phyloP scores from a whole-genome alignment of 345 rosid species.

The Brassica cretica region DNA sequence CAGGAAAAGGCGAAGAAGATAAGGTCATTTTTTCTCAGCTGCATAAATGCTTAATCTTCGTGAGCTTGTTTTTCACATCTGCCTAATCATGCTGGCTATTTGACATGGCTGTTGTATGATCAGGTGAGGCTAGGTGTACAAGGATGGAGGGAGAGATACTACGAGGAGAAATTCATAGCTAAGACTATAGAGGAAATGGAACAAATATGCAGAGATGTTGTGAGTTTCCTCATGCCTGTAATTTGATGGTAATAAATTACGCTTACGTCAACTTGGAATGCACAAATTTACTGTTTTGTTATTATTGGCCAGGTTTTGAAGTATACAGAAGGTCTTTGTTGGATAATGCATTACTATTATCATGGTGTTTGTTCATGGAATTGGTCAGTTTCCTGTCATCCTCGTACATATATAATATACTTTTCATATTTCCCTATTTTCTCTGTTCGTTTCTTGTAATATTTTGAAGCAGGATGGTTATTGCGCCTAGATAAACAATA shows the following conservation, averaged over 20 bases:
- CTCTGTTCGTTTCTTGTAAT: constrained; percentile 4
- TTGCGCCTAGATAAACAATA: background rate
- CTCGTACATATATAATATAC: background rate
- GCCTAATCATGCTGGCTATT: background rate
- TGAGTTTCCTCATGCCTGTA: constrained; percentile 44
- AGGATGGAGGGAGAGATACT: constrained; percentile 98
- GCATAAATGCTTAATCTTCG: constrained; percentile 14
- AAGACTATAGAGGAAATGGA: constrained; percentile 69
- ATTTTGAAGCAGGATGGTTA: constrained; percentile 16
- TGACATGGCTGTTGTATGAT: constrained; percentile 23
- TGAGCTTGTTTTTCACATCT: constrained; percentile 9
- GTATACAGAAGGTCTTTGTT: constrained; percentile 91
- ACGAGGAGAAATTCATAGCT: constrained; percentile 74
- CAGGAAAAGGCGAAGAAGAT: constrained; percentile 62
- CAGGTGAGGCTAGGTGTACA: constrained; percentile 77
- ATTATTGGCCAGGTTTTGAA: constrained; percentile 56
- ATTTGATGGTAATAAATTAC: constrained; percentile 13
- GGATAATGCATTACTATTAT: constrained; percentile 96
- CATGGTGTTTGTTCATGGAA: constrained; percentile 99
- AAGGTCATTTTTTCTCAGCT: constrained; percentile 53
- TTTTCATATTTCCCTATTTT: background rate
- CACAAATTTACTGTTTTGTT: constrained; percentile 12
- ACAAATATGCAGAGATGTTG: constrained; percentile 77
- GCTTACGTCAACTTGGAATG: background rate
- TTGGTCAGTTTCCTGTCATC: constrained; percentile 61